A percentile compares a stretch with the other conserved stretches of the same genome.
These are phyloP conservation scores for Zymoseptoria ardabiliae DNA, from an alignment of 2,329 filamentous ascomycete genomes.

Conservation along the genomic window DNA sequence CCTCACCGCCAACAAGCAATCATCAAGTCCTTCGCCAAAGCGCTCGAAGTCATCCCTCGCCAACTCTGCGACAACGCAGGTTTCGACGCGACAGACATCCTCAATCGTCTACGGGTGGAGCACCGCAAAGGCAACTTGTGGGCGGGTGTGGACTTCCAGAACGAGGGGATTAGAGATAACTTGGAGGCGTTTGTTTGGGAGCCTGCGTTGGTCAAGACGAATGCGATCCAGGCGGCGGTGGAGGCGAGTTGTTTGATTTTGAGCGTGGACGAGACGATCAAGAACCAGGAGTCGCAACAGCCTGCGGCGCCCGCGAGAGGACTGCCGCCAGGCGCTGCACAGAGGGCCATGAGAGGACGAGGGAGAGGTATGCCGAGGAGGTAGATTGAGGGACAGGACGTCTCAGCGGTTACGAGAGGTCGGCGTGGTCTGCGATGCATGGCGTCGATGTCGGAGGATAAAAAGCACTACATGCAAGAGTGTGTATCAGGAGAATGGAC, in stretches of 20 bases:
- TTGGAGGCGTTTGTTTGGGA: slow-evolving; percentile 97
- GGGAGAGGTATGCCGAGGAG: slow-evolving; percentile 74
- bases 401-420: not conserved
- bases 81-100: slow-evolving; percentile 95
- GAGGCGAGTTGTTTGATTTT: slow-evolving; percentile 94
- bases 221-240: slow-evolving; percentile 90
- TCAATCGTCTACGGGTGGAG: slow-evolving; percentile 92
- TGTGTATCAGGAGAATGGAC: not conserved
- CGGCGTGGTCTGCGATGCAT: not conserved
- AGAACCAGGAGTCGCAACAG: slow-evolving; percentile 82
- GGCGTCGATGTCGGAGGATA: not conserved
- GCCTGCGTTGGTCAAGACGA: slow-evolving; percentile 90
- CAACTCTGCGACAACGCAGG: slow-evolving; percentile 98
- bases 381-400: not conserved
- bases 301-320: slow-evolving; percentile 73
- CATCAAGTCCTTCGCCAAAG: slow-evolving; percentile 96
- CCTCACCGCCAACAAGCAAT: slow-evolving; percentile 93
- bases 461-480: not conserved
- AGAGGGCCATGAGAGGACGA: slow-evolving; percentile 76
- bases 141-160: slow-evolving; percentile 91
- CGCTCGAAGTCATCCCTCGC: slow-evolving; percentile 89
- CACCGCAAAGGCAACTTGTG: slow-evolving; percentile 88
- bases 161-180: slow-evolving; percentile 90
- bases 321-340: slow-evolving; percentile 60
- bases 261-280: slow-evolving; percentile 96